phyloP scores from a whole-genome alignment of 129 eudicot species.

The Smallanthus sonchifolius region DNA sequence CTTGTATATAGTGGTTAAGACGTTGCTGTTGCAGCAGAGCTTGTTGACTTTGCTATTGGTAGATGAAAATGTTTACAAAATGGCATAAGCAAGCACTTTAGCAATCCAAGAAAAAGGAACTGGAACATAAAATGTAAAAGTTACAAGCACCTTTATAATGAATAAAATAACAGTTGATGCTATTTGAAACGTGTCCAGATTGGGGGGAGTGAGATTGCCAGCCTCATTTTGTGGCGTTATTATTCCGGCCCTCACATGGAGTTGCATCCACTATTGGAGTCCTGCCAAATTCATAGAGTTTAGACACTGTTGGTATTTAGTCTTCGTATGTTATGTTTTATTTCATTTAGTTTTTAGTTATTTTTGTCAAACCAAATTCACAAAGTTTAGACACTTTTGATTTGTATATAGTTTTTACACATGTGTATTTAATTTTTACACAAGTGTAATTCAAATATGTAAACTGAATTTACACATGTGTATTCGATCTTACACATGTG shows the following conservation, averaged over 20 bases:
- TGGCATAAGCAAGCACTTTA: neutral
- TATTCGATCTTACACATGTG: too few relatives aligned
- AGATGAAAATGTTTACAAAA: conserved; percentile 3
- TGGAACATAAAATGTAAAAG: neutral
- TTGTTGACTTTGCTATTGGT: conserved; percentile 89
- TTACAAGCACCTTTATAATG: neutral
- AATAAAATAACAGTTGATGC: neutral
- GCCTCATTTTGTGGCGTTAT: conserved; percentile 85
- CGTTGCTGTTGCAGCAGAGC: conserved; percentile 78
- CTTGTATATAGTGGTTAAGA: conserved; percentile 84
- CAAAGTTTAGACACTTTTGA: too few relatives aligned
- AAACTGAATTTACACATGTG: too few relatives aligned
- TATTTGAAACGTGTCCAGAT: conserved; percentile 35
- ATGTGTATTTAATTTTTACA: too few relatives aligned
- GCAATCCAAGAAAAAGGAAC: neutral
- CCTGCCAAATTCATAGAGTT: conserved; percentile 77
- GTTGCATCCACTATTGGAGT: conserved; percentile 71
- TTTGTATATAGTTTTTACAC: too few relatives aligned
- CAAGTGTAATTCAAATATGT: too few relatives aligned
- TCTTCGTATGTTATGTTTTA: conserved; percentile 24
- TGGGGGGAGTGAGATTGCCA: conserved; percentile 80
- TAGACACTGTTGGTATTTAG: conserved; percentile 92
- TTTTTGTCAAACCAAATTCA: conserved; percentile 4
- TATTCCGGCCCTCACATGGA: conserved; percentile 88
- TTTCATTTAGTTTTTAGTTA: neutral